A percentile compares a stretch with the other conserved stretches of the same genome.
Conservation (phyloP, 2,329 filamentous ascomycete species). For the Apiospora saccharicola region DNA sequence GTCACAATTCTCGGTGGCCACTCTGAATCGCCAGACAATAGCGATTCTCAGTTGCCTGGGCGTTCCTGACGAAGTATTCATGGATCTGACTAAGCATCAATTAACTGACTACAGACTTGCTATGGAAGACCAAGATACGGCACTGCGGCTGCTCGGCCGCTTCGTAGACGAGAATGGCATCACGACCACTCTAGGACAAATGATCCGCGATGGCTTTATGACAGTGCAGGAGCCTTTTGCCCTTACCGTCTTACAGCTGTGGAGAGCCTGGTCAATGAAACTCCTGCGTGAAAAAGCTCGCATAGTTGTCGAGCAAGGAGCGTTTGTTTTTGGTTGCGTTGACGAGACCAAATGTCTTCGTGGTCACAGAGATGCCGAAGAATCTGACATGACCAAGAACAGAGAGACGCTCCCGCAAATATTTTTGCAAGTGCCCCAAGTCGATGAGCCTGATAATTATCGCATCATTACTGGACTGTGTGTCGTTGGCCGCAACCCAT, state of each 20-base stretch:
- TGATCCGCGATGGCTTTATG: conserved; percentile 85
- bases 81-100: conserved; percentile 71
- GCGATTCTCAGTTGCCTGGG: conserved; percentile 82
- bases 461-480: conserved; percentile 78
- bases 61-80: conserved; percentile 72
- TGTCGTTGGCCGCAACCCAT: conserved; percentile 89
- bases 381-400: conserved; percentile 50
- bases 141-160: conserved; percentile 72
- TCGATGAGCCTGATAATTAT: conserved; percentile 61
- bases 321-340: conserved; percentile 86
- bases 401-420: conserved; percentile 76
- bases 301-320: conserved; percentile 81
- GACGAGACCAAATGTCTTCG: conserved; percentile 82
- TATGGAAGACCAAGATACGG: conserved; percentile 69
- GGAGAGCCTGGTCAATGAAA: conserved; percentile 90
- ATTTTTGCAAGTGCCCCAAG: conserved; percentile 80
- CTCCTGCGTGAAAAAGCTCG: conserved; percentile 91
- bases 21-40: conserved; percentile 90
- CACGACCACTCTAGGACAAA: conserved; percentile 75
- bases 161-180: conserved; percentile 88
- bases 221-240: conserved; percentile 78
- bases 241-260: conserved; percentile 79
- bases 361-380: conserved; percentile 68
- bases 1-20: conserved; percentile 78
- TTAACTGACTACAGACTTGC: conserved; percentile 73